phyloP scores from a whole-genome alignment of 805 yeast species.

The Blastobotrys parvus region DNA sequence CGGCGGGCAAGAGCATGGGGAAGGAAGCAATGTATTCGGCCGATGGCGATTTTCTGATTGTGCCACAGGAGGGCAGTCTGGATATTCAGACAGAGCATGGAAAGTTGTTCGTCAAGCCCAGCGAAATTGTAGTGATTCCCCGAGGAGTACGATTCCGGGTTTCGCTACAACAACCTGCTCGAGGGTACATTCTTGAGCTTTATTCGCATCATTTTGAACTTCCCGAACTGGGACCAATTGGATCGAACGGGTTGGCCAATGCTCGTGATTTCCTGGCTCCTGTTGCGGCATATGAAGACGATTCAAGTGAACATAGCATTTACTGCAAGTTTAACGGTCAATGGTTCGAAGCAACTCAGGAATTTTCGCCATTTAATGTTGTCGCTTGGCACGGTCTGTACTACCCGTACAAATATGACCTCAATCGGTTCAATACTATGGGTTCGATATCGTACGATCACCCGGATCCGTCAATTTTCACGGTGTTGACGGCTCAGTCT shows the following conservation, averaged over 20 bases:
- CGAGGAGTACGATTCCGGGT: conserved; percentile 21
- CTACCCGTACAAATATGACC: conserved; percentile 25
- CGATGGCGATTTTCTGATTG: conserved; percentile 24
- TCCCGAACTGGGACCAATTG: conserved; percentile 26
- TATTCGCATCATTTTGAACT: conserved; percentile 22
- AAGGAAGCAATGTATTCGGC: conserved; percentile 19
- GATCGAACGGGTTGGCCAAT: conserved; percentile 24
- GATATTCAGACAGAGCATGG: conserved; percentile 24
- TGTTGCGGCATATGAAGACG: conserved; percentile 19
- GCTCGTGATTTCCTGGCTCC: conserved; percentile 24
- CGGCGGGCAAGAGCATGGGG: conserved; percentile 19
- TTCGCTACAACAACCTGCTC: conserved; percentile 10
- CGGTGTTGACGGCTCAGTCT: conserved; percentile 19
- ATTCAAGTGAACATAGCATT: conserved; percentile 6
- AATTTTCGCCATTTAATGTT: conserved; percentile 23
- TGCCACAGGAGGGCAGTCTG: conserved; percentile 21
- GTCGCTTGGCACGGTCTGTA: conserved; percentile 26
- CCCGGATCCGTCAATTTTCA: conserved; percentile 25
- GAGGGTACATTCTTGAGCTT: conserved; percentile 24
- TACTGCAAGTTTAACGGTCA: conserved; percentile 12
- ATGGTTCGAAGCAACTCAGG: conserved; percentile 12
- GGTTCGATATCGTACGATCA: conserved; percentile 25
- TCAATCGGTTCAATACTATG: conserved; percentile 21
- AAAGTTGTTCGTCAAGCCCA: conserved; percentile 19
- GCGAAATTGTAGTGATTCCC: conserved; percentile 23